Evolutionary conservation across 208 protist genomes (phyloP).

Genomic region (Crithidia acanthocephali): DNA sequence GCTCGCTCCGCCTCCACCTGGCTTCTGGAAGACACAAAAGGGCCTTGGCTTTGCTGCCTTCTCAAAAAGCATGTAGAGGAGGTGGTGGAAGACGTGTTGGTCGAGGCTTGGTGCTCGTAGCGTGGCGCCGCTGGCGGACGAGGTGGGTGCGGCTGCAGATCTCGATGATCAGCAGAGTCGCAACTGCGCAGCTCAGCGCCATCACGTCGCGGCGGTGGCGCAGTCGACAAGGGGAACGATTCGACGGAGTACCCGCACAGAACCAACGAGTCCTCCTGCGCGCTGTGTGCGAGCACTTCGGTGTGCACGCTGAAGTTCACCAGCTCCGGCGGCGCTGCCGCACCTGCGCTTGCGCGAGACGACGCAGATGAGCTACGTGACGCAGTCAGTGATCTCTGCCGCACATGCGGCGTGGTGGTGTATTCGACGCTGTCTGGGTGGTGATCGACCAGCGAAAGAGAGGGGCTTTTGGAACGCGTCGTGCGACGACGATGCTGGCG

Average conservation of each 20-base stretch:
- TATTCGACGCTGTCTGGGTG: neutral
- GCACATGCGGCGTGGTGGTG: neutral
- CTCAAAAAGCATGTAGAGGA: neutral
- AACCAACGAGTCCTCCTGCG: slow-evolving; percentile 26
- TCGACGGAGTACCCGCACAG: slow-evolving; percentile 33
- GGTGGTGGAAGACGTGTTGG: neutral
- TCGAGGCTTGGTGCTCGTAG: neutral
- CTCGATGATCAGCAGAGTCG: neutral
- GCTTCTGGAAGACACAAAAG: neutral
- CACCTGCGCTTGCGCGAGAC: neutral
- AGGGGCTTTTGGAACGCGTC: slow-evolving; percentile 5
- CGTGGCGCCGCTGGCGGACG: neutral
- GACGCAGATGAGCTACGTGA: neutral
- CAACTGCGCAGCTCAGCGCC: too few relatives aligned
- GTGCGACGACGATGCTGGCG: neutral
- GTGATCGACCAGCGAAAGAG: slow-evolving; percentile 5
- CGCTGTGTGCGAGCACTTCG: slow-evolving; percentile 10
- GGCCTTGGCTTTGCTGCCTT: neutral
- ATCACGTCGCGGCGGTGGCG: too few relatives aligned
- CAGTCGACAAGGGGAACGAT: slow-evolving; percentile 13
- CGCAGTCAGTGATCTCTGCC: neutral
- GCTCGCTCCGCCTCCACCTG: neutral
- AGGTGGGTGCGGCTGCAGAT: neutral
- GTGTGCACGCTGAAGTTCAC: slow-evolving; percentile 38
- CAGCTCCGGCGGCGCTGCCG: slow-evolving; percentile 9